Evolutionary conservation across 2,329 filamentous ascomycete species (phyloP), one percentile per base, ranked within the genome.

Genomic region (Colletotrichum shisoi): DNA sequence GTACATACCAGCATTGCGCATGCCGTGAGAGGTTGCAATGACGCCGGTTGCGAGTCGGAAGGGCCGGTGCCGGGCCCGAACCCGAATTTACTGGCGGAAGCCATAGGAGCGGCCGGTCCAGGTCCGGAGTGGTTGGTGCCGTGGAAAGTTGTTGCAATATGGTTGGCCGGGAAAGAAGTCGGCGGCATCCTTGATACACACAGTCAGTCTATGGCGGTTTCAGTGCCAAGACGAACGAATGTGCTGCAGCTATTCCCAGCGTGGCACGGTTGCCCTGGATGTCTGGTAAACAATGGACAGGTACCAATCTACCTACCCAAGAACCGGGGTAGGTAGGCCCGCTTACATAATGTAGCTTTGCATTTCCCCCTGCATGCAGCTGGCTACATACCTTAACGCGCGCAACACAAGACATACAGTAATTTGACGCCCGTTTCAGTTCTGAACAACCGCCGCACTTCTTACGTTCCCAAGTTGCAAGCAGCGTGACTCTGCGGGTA

Each of bases 1-100:
- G 37, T 42, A 63, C 69, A 52, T 62, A 71, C 70, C 52, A 71
- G 59, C 54, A 71, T 52, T 9, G 63, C 69, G 53, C 52, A 63
- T 15, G 68, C 67, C 21, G 67, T 59, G 9, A 53, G 46, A 5
- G 61, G 57, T 12, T 61, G 51, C 27, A 69, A 42, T 44, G 62
- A 37, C 42, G 56, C 49, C 15, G 40, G 17, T 27, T 24, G 13
- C 12, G 13, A 45, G 27, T 56, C 61, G 24, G 42, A 44, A 44
- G 44, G 45, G 8, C 62, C 49, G 27, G 42, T 21, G 37, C 42
- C 45, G 51, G 57, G 44, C 13, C 46, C 46, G 53, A 63, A 53
- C 34, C 60, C 60, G 24, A 58, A 46, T 19, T 19, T 46, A 21
- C 21, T 40, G 46, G 39, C 24, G 27, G 48, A 6, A 49, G 65